Base-by-base conservation (phyloP, 1,139 yeast species). In the Sugiyamaella paludigena region DNA sequence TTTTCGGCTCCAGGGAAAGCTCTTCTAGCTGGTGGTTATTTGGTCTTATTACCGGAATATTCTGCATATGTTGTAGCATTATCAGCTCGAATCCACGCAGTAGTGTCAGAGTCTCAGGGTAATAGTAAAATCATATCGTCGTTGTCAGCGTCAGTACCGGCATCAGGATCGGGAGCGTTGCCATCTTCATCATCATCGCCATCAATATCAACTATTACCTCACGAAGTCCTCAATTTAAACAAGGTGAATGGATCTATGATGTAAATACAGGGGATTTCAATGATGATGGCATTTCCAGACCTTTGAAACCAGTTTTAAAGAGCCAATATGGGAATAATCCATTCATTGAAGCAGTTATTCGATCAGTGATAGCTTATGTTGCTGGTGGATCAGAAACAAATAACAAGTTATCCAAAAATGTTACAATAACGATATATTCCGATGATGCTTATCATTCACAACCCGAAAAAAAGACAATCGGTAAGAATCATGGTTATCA, bases 1-100 rank as follows among this genome's bases (percentile, higher is more conserved):
- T 89, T 81, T 63, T 86, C 96, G 62, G 95, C 98, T 0, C 98
- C 98, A 0, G 97, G 98, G 0, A 92, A 92, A 67, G 98, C 97
- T 1, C 73, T 92, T 33, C 62, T 92, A 13, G 97, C 95, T 0
- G 98, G 98, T 9, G 98, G 98, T 0, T 92, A 92, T 64, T 75
- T 92, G 43, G 98, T 92, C 0, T 72, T 92, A 26, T 94, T 87
- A 51, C 91, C 92, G 0, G 66, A 65, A 36, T 89, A 86, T 68
- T 72, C 75, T 43, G 81, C 96, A 0, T 87, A 84, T 64, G 95
- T 88, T 6, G 82, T 92, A 6, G 98, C 96, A 0, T 76, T 92
- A 26, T 86, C 96, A 0, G 81, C 96, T 4, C 76, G 98, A 54
- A 91, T 92, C 87, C 94, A 89, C 65, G 88, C 95, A 1, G 76